These are phyloP conservation scores for Rusavskia elegans DNA, from an alignment of 495 filamentous ascomycete species.

Conservation along the genomic window DNA sequence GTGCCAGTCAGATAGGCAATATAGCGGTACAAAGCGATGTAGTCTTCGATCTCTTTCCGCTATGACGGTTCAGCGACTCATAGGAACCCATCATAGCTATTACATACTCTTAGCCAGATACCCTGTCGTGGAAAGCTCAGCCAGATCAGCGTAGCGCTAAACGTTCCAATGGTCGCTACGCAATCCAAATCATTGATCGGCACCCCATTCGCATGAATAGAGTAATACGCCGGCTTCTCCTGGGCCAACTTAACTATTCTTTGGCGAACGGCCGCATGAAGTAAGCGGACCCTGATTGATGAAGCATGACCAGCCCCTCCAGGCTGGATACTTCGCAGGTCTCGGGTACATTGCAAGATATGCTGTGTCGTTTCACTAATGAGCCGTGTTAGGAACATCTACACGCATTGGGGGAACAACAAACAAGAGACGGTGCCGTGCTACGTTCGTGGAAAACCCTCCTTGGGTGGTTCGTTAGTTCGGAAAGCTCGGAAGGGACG, in stretches of 20 bases:
- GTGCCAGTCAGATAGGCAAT: constrained; percentile 50
- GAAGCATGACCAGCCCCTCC: constrained; percentile 48
- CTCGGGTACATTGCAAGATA: constrained; percentile 47
- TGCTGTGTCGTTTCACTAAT: constrained; percentile 38
- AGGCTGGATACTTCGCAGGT: constrained; percentile 43
- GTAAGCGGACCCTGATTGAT: constrained; percentile 50
- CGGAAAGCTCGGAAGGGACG: neutral
- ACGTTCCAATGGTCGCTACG: constrained; percentile 42
- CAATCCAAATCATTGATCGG: constrained; percentile 55
- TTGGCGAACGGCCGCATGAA: constrained; percentile 53
- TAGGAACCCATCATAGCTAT: neutral
- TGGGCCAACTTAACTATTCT: constrained; percentile 42
- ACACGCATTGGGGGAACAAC: neutral
- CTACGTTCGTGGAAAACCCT: constrained; percentile 56
- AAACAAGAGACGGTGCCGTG: constrained; percentile 47
- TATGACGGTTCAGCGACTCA: neutral
- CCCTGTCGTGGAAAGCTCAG: constrained; percentile 52
- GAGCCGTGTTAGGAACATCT: neutral
- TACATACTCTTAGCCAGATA: constrained; percentile 30
- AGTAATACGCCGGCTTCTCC: constrained; percentile 41
- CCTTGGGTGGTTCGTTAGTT: constrained; percentile 14
- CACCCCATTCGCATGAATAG: constrained; percentile 31
- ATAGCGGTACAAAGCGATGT: constrained; percentile 56
- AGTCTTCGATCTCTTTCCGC: constrained; percentile 43
- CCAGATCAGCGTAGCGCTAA: constrained; percentile 48